Evolutionary conservation across 257 asterid species (phyloP).

Genomic region (Knoxia roxburghii): DNA sequence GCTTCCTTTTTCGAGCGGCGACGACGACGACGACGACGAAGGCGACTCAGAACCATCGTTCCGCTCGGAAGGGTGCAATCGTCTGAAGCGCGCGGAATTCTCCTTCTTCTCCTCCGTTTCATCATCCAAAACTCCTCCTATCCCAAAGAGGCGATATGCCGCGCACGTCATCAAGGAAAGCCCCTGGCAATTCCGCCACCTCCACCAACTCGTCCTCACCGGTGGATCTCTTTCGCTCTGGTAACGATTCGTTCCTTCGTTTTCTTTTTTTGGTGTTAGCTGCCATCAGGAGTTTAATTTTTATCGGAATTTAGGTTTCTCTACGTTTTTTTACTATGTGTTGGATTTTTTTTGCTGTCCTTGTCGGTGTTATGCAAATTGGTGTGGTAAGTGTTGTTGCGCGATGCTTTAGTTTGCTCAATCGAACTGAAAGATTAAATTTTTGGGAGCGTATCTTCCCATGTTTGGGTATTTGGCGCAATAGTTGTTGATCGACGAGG

Average conservation of each 20-base stretch:
- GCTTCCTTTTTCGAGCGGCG: not conserved
- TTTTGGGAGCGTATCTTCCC: not conserved
- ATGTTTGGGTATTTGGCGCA: not conserved
- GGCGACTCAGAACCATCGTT: not conserved
- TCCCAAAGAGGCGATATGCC: constrained; percentile 62
- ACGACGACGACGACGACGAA: not conserved
- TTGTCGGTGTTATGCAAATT: not conserved
- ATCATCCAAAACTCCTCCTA: not conserved
- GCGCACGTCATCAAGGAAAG: constrained; percentile 69
- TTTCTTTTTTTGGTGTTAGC: not conserved
- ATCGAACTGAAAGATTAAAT: not conserved
- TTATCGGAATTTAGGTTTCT: not conserved
- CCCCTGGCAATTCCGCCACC: constrained; percentile 39
- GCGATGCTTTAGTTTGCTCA: constrained; percentile 4
- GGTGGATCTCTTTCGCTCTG: constrained; percentile 74
- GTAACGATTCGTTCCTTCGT: constrained; percentile 25
- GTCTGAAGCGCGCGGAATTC: not conserved
- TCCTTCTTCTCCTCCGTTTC: not conserved
- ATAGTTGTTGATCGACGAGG: not conserved
- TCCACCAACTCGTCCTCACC: constrained; percentile 56
- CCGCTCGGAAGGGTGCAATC: constrained; percentile 6
- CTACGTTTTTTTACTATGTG: not conserved
- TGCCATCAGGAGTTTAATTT: not conserved
- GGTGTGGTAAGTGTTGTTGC: not conserved
- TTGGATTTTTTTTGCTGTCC: not conserved